Conservation (phyloP, 192 early-diverging fungal species). For the Backusella liffmaniae region DNA sequence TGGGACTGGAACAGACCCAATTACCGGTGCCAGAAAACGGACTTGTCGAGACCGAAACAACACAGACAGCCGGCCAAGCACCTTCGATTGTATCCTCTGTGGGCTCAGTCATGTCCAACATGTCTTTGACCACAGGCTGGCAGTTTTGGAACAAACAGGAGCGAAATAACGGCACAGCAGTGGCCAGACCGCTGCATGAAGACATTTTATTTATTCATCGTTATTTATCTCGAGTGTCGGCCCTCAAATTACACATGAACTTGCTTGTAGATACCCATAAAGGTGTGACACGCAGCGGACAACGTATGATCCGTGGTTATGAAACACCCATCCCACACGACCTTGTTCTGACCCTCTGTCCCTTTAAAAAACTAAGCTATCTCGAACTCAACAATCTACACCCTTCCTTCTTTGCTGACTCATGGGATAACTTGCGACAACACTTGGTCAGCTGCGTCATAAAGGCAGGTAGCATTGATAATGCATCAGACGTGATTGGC, state of each 20-base stretch:
- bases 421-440: slow-evolving; percentile 47
- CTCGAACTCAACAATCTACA: slow-evolving; percentile 51
- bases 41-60: slow-evolving; percentile 33
- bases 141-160: slow-evolving; percentile 33
- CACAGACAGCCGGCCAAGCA: slow-evolving; percentile 39
- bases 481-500: slow-evolving; percentile 44
- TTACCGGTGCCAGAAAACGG: slow-evolving; percentile 26
- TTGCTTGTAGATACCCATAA: slow-evolving; percentile 19
- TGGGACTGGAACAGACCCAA: slow-evolving; percentile 37
- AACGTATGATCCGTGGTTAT: slow-evolving; percentile 29
- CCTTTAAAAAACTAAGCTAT: slow-evolving; percentile 45
- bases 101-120: slow-evolving; percentile 36
- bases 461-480: slow-evolving; percentile 42
- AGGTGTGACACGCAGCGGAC: slow-evolving; percentile 26
- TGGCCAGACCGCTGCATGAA: slow-evolving; percentile 33
- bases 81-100: slow-evolving; percentile 42
- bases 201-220: slow-evolving; percentile 52
- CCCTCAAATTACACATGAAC: slow-evolving; percentile 41
- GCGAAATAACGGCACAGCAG: background rate
- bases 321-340: slow-evolving; percentile 27
- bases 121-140: slow-evolving; percentile 30
- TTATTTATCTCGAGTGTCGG: slow-evolving; percentile 41
- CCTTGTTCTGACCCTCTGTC: slow-evolving; percentile 31
- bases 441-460: slow-evolving; percentile 45
- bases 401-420: slow-evolving; percentile 37